A percentile compares a stretch with the other conserved stretches of the same genome.
Evolutionary conservation across 2,329 filamentous ascomycete genomes (phyloP).

Genomic region (Cercospora nicotianae): DNA sequence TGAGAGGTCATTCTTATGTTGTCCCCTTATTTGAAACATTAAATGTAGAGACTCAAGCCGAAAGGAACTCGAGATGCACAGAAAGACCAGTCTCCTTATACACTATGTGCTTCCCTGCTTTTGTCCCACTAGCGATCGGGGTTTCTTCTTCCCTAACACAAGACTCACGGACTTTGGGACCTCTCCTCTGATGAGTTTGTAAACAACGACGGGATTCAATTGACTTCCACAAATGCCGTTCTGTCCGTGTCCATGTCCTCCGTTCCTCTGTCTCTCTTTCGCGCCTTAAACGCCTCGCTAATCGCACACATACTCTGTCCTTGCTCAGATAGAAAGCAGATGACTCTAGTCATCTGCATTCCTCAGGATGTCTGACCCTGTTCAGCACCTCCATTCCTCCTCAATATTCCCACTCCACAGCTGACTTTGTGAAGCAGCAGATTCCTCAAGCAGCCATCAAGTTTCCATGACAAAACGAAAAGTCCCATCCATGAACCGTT

Average conservation of each 20-base stretch:
- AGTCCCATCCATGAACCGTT: background rate
- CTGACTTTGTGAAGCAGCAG: background rate
- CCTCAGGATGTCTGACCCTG: background rate
- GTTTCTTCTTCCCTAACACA: background rate
- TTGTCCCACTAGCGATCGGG: background rate
- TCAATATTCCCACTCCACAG: background rate
- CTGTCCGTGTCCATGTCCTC: background rate
- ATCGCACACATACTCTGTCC: background rate
- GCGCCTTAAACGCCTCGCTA: slow-evolving; percentile 11
- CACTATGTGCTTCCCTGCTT: background rate
- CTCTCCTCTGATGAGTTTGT: background rate
- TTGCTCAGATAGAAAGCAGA: background rate
- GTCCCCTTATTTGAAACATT: background rate
- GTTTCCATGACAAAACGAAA: background rate
- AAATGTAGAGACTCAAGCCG: background rate
- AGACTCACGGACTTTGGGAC: background rate
- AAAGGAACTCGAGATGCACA: background rate
- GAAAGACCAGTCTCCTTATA: background rate
- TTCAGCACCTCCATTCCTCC: background rate
- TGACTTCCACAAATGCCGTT: background rate
- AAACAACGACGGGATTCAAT: background rate
- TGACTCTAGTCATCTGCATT: background rate
- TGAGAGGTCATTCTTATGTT: background rate
- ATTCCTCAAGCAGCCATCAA: background rate
- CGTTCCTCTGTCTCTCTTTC: background rate